Evolutionary conservation across 2,329 filamentous ascomycete species (phyloP), one percentile per base, ranked within the genome.

Genomic region (Didymellaceae sp.): DNA sequence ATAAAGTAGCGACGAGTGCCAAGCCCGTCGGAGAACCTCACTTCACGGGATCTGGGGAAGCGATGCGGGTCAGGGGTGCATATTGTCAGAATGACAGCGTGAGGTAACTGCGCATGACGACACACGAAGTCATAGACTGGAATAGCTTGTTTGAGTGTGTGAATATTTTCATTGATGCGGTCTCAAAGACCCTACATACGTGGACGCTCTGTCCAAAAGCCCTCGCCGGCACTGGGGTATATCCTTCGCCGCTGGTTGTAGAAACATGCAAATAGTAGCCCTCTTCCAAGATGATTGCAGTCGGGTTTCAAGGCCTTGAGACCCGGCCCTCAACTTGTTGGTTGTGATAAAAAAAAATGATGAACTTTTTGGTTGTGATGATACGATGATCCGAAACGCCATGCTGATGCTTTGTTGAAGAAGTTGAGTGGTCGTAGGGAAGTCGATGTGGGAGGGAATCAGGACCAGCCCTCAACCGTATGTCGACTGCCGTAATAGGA

Each of bases 381-480:
- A 13, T 57, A 41, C n/a, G 49, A 39, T 45, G 45, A 44, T 54
- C 35, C 41, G 48, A 53, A 56, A 61, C 66, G 65, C 63, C 62
- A 17, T 49, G 51, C 35, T 46, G 55, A 64, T 65, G 62, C 59
- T 55, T n/a, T 45, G 44, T 51, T 32, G 16, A 20, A 26, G 18
- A n/a, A 18, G 37, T 32, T 18, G 34, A 34, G 55, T 45, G 32
- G 22, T 28, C 6, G 14, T 13, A 25, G 16, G 14, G 16, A 22
- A 44, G 43, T 46, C 32, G 38, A 38, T 16, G 18, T 16, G 34
- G 31, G 69, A 72, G 70, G 71, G 70, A 72, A 63, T 73, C 69
- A 70, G 69, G 63, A 73, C 67, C 70, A 73, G 70, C 69, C 72
- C 71, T 71, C 69, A 49, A 40, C 20, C 26, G 20, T 11, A 43